Evolutionary conservation across 2,329 filamentous ascomycete genomes (phyloP).

Genomic region (Verticillium zaregamsianum): DNA sequence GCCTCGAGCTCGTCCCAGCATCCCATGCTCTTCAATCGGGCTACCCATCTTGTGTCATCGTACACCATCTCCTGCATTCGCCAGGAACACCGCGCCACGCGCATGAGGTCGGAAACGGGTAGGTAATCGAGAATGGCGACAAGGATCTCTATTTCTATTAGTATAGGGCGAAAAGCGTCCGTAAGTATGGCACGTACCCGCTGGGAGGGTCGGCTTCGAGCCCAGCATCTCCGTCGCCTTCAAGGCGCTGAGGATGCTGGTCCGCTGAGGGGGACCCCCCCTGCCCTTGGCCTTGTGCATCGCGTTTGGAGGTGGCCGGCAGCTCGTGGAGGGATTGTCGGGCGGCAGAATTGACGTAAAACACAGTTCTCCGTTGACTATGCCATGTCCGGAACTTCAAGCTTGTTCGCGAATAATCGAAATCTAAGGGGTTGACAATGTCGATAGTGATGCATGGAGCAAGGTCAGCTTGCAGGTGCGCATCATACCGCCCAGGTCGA

Average conservation of each 20-base stretch:
- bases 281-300: slow-evolving; percentile 44
- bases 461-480: neutral
- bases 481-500: neutral
- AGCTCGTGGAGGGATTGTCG: neutral
- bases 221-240: slow-evolving; percentile 78
- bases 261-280: slow-evolving; percentile 34
- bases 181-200: slow-evolving; percentile 50
- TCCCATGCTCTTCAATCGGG: slow-evolving; percentile 78
- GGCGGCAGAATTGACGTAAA: neutral
- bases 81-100: slow-evolving; percentile 77
- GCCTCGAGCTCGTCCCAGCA: slow-evolving; percentile 91
- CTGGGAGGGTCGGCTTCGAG: slow-evolving; percentile 73
- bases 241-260: slow-evolving; percentile 68
- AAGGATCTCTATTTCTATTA: slow-evolving; percentile 65
- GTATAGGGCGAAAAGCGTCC: neutral
- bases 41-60: slow-evolving; percentile 93
- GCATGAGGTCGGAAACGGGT: slow-evolving; percentile 77
- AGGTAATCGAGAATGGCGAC: slow-evolving; percentile 86
- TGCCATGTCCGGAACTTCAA: neutral
- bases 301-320: neutral
- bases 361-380: neutral
- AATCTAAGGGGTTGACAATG: neutral
- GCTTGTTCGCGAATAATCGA: neutral
- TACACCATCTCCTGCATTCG: slow-evolving; percentile 98
- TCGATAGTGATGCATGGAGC: neutral